A percentile compares a stretch with the other conserved stretches of the same genome.
Evolutionary conservation across 306 rosid genomes (phyloP).

Genomic region (Casuarina equisetifolia): DNA sequence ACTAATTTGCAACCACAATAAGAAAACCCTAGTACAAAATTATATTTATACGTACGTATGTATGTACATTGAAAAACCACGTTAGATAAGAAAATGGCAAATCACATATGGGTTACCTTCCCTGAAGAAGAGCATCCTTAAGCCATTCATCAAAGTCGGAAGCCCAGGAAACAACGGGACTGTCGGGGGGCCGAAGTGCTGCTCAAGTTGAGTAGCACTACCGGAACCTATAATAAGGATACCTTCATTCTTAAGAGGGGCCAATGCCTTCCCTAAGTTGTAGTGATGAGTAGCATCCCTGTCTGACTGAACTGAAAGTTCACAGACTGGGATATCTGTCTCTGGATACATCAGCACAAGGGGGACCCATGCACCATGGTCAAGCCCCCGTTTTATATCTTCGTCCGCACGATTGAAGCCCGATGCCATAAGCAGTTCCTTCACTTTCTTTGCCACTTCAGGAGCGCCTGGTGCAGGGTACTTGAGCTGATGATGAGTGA

Average conservation of each 20-base stretch:
- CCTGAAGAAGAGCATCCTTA: constrained; percentile 55
- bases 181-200: background rate
- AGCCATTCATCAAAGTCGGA: constrained; percentile 81
- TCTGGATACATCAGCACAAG: constrained; percentile 82
- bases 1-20: background rate
- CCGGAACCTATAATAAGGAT: constrained; percentile 79
- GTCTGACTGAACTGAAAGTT: constrained; percentile 62
- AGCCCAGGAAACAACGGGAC: constrained; percentile 53
- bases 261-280: constrained; percentile 72
- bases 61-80: constrained; percentile 11
- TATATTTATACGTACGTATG: background rate
- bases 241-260: constrained; percentile 74
- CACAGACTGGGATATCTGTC: constrained; percentile 80
- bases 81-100: constrained; percentile 9
- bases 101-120: constrained; percentile 44
- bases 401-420: constrained; percentile 57
- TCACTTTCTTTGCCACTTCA: constrained; percentile 58
- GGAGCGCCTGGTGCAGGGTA: constrained; percentile 93
- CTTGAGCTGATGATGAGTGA: constrained; percentile 40
- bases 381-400: constrained; percentile 68
- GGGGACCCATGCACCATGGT: constrained; percentile 93
- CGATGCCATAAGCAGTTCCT: constrained; percentile 47
- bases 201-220: constrained; percentile 74
- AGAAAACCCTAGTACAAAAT: background rate
- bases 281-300: constrained; percentile 59